A percentile compares a stretch with the other conserved stretches of the same genome.
Conservation (phyloP, 805 yeast genomes). For the Nakazawaea sp. region DNA sequence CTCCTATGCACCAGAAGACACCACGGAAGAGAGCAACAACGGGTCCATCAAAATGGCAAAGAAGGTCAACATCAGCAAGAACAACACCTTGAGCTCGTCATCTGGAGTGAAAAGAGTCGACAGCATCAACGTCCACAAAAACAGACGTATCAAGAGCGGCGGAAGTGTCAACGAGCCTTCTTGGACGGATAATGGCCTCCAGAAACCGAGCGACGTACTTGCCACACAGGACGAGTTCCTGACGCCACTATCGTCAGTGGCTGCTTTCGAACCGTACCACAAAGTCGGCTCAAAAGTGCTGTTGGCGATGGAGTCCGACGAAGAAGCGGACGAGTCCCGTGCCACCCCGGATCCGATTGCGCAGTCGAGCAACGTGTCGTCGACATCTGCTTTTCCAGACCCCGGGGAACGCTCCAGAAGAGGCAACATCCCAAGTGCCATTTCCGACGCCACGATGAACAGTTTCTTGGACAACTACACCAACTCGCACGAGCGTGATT, state of each 20-base stretch:
- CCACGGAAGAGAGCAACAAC: slow-evolving; percentile 1
- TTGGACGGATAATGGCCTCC: not conserved
- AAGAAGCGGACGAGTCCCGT: not conserved
- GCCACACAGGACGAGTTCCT: not conserved
- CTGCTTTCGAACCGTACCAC: not conserved
- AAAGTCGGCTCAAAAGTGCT: slow-evolving; percentile 4
- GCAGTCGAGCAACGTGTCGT: not conserved
- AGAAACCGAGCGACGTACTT: not conserved
- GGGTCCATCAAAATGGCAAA: not conserved
- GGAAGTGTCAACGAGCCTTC: not conserved
- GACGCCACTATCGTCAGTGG: not conserved
- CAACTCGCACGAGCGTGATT: not conserved
- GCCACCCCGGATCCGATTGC: not conserved
- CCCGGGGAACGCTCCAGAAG: not conserved
- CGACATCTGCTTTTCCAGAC: not conserved
- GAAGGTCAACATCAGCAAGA: slow-evolving; percentile 6
- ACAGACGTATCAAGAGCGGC: slow-evolving; percentile 7
- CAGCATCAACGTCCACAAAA: slow-evolving; percentile 10
- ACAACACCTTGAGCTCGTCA: not conserved
- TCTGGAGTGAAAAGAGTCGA: slow-evolving; percentile 9
- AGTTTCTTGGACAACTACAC: slow-evolving; percentile 10
- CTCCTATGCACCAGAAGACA: slow-evolving; percentile 6
- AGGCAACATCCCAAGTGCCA: slow-evolving; percentile 5
- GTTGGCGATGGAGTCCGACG: slow-evolving; percentile 3
- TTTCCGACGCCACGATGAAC: slow-evolving; percentile 10